Base-by-base conservation (phyloP, 192 early-diverging fungal genomes). In the Coemansia sp. region DNA sequence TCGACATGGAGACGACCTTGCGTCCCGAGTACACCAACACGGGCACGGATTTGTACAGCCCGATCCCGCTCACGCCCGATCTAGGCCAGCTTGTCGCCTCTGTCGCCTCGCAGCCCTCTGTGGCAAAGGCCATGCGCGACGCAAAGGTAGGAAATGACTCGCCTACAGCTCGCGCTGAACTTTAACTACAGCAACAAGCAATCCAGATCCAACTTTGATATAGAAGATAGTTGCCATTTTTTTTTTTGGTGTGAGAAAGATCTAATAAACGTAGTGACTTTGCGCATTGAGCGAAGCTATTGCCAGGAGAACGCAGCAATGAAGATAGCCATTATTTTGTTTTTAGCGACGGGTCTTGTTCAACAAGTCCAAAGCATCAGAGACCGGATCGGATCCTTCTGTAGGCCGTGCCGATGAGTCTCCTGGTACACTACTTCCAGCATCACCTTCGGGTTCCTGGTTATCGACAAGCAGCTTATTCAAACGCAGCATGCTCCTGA, bases 11-110 rank as follows among this genome's bases (percentile, higher is more conserved):
- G 44, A 77, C 80, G 0, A 82, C 80, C 0, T 69, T 72, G 57
- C 80, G 80, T 15, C 80, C 80, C 7, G 68, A 68, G 4, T 39
- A 44, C 41, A 72, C 71, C 17, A 63, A 45, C 39, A 58, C 75
- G 4, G 78, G 34, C 15, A 23, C 36, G 8, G 68, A 25, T 3
- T 37, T 36, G 0, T 82, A 74, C 66, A 76, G 46, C 37, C 80
- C 75, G 23, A 64, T 82, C 15, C 80, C 80, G 4, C 29, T 82
- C 17, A 82, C 80, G 9, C 80, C 80, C 0, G 66, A 82, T 36
- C 69, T 82, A 19, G 75, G 68, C 11, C 62, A 60, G 15, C 70
- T 82, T n/a, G 66, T 55, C 50, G 58, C 72, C 51, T 82, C 80
- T 3, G 31, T 77, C 36, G 69, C 80, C 5, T 37, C 71, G 2